Base-by-base conservation (phyloP, 805 yeast genomes). In the Metschnikowia picachoensis region DNA sequence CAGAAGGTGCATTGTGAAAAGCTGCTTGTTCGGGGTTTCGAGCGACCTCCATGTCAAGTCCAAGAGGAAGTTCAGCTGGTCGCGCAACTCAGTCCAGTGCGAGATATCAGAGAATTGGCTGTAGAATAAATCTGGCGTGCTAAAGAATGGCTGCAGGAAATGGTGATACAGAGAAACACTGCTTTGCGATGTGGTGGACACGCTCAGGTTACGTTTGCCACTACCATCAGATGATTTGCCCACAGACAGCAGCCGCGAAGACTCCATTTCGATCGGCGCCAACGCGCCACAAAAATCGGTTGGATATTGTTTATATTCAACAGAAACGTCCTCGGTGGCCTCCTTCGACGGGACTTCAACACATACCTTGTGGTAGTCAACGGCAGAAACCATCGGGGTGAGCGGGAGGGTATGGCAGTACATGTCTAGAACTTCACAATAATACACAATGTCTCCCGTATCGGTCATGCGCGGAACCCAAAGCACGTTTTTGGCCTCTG, bases 381-480 rank as follows among this genome's bases (percentile, higher is more conserved):
- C 58, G 10, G 52, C 52, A 2, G 59, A 51, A 3, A 57, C 54
- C 40, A 62, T 55, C 2, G 57, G 49, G 12, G 59, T 60, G 43
- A 79, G 63, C 0, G 94, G 92, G 33, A 83, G 57, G 12, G 78
- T 74, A 35, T 73, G 72, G 52, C 88, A 79, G 53, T 77, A 80
- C 1, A 83, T 67, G 53, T 82, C 77, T 43, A 86, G 64, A 30
- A 79, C 78, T 30, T 80, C 76, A 56, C 83, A 80, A 62, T 79
- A 82, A 62, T 74, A 86, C 8, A 83, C 65, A 13, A 82, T 61
- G 41, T 76, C 76, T 16, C 81, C 84, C 42, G 72, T 75, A 11
- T 72, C 68, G 1, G 84, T 76, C n/a, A 77, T 65, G 39, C 77
- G 73, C 0, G 89, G 85, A 0, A 82, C 61, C 91, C 92, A 85